phyloP scores from a whole-genome alignment of 169 alveolate species.

The Perkinsus marinus region DNA sequence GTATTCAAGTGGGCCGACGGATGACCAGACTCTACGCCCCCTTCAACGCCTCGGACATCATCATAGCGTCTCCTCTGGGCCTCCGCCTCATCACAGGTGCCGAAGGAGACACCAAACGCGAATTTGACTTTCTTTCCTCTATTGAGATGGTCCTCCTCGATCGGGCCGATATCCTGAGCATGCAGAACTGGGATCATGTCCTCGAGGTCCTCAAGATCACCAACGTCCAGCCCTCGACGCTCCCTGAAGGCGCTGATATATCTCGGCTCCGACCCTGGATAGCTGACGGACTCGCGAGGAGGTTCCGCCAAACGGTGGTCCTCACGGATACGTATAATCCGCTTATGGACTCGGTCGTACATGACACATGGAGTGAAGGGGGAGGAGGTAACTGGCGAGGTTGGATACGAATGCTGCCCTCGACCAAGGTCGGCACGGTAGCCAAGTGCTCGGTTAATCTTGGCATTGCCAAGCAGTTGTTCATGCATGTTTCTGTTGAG shows the following conservation, averaged over 20 bases:
- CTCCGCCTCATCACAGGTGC: constrained; percentile 41
- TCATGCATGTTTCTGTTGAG: not conserved
- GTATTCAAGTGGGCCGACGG: constrained; percentile 50
- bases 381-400: not conserved
- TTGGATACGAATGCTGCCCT: not conserved
- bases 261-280: not conserved
- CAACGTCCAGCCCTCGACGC: not conserved
- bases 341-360: not conserved
- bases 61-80: constrained; percentile 74
- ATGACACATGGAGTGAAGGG: not conserved
- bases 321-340: not conserved
- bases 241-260: not conserved
- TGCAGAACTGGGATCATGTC: constrained; percentile 66
- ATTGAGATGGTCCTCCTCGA: constrained; percentile 59
- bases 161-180: constrained; percentile 55
- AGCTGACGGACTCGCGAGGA: not conserved
- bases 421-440: not conserved
- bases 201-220: constrained; percentile 38
- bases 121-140: constrained; percentile 62
- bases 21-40: constrained; percentile 54
- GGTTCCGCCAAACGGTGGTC: not conserved
- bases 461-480: not conserved
- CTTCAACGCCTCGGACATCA: constrained; percentile 57
- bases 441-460: not conserved
- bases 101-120: constrained; percentile 13